Evolutionary conservation across 2,329 filamentous ascomycete species (phyloP).

Genomic region (Talaromyces sp.): DNA sequence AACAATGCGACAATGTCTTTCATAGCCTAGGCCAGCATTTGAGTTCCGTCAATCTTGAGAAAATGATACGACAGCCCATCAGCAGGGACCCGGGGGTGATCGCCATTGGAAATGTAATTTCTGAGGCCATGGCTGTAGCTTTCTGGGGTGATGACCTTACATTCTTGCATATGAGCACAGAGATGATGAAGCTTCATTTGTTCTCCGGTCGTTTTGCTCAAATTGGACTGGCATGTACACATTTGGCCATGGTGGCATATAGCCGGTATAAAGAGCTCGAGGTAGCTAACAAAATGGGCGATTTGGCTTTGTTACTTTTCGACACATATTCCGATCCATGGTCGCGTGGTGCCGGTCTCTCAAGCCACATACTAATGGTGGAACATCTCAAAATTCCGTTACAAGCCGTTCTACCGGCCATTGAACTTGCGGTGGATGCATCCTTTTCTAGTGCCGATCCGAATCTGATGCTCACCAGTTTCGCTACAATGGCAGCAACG

Average conservation of each 20-base stretch:
- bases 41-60: slow-evolving; percentile 48
- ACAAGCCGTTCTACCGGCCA: slow-evolving; percentile 43
- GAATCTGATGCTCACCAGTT: slow-evolving; percentile 52
- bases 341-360: slow-evolving; percentile 50
- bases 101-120: slow-evolving; percentile 49
- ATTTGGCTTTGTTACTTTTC: slow-evolving; percentile 48
- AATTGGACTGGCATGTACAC: slow-evolving; percentile 52
- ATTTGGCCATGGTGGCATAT: slow-evolving; percentile 51
- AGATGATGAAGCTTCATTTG: slow-evolving; percentile 52
- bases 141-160: slow-evolving; percentile 56
- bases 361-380: slow-evolving; percentile 55
- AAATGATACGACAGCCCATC: slow-evolving; percentile 32
- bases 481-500: slow-evolving; percentile 53
- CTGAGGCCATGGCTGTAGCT: slow-evolving; percentile 52
- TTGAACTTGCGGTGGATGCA: slow-evolving; percentile 52
- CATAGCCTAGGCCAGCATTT: slow-evolving; percentile 56
- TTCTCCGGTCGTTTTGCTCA: slow-evolving; percentile 52
- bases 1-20: slow-evolving; percentile 73
- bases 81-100: slow-evolving; percentile 38
- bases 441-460: slow-evolving; percentile 54
- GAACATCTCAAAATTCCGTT: slow-evolving; percentile 54
- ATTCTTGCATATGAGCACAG: slow-evolving; percentile 56
- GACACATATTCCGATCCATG: slow-evolving; percentile 48
- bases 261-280: slow-evolving; percentile 54
- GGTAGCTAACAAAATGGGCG: slow-evolving; percentile 49